These are phyloP conservation scores for Paxillus ammoniavirescens DNA, from an alignment of 768 basidiomycete species.

Conservation along the genomic window DNA sequence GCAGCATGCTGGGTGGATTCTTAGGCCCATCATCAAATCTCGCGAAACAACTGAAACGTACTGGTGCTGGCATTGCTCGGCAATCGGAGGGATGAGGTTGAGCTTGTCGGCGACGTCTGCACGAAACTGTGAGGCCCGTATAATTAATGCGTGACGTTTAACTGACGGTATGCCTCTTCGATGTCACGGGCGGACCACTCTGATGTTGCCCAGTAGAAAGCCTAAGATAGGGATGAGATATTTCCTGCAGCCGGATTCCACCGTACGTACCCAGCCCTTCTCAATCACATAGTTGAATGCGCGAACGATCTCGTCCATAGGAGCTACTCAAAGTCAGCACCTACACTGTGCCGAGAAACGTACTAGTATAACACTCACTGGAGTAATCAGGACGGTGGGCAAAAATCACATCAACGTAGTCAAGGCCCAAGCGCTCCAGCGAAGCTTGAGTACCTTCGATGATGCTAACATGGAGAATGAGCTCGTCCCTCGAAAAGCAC, in stretches of 20 bases:
- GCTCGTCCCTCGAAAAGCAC: neutral
- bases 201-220: conserved; percentile 49
- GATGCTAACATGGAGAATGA: conserved; percentile 33
- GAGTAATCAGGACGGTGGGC: conserved; percentile 49
- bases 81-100: conserved; percentile 47
- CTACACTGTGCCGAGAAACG: neutral
- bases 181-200: conserved; percentile 57
- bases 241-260: neutral
- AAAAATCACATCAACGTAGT: conserved; percentile 51
- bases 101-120: conserved; percentile 50
- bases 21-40: neutral
- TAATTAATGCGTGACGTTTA: neutral
- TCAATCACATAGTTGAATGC: conserved; percentile 57
- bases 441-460: conserved; percentile 54
- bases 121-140: neutral
- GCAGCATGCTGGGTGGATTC: conserved; percentile 40
- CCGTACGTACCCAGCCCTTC: conserved; percentile 38
- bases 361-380: conserved; percentile 22
- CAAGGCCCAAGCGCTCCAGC: conserved; percentile 49
- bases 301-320: conserved; percentile 56
- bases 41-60: conserved; percentile 12
- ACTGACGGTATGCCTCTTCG: conserved; percentile 40
- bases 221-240: conserved; percentile 14
- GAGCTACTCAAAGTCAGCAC: conserved; percentile 24
- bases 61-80: conserved; percentile 53